phyloP scores from a whole-genome alignment of 345 rosid genomes.

The Citrus australasica region DNA sequence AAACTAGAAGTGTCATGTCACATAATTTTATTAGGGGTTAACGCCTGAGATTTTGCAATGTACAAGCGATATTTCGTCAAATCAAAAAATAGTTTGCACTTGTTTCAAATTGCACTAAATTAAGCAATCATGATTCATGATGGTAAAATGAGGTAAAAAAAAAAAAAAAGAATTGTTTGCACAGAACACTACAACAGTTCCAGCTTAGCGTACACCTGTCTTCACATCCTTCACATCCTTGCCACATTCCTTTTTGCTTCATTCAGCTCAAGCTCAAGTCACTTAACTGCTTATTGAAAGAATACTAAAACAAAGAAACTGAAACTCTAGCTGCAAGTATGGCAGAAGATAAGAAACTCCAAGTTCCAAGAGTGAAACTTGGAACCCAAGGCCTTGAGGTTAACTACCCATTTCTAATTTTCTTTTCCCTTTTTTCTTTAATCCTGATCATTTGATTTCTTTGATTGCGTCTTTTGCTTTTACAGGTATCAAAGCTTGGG shows the following conservation, averaged over 20 bases:
- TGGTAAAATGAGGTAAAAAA: no score
- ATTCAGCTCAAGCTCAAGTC: background rate
- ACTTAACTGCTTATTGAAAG: background rate
- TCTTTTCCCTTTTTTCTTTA: background rate
- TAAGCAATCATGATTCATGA: no score
- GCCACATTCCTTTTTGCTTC: background rate
- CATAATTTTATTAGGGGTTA: no score
- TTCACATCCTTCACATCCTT: background rate
- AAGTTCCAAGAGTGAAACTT: slow-evolving; percentile 13
- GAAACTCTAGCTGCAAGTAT: background rate
- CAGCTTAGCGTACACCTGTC: background rate
- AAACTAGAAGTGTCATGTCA: no score
- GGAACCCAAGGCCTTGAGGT: slow-evolving; percentile 27
- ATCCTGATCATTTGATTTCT: background rate
- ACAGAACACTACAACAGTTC: background rate
- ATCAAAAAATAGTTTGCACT: background rate
- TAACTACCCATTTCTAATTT: background rate
- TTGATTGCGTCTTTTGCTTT: background rate
- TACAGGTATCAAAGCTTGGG: slow-evolving; percentile 41
- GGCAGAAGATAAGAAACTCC: slow-evolving; percentile 4
- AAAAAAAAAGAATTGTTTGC: no score
- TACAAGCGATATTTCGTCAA: background rate
- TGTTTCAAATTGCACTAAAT: background rate
- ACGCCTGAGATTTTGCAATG: no score
- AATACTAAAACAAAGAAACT: background rate